Evolutionary conservation across 2,329 filamentous ascomycete genomes (phyloP), one percentile per base, ranked within the genome.

Genomic region (Fonsecaea multimorphosa): DNA sequence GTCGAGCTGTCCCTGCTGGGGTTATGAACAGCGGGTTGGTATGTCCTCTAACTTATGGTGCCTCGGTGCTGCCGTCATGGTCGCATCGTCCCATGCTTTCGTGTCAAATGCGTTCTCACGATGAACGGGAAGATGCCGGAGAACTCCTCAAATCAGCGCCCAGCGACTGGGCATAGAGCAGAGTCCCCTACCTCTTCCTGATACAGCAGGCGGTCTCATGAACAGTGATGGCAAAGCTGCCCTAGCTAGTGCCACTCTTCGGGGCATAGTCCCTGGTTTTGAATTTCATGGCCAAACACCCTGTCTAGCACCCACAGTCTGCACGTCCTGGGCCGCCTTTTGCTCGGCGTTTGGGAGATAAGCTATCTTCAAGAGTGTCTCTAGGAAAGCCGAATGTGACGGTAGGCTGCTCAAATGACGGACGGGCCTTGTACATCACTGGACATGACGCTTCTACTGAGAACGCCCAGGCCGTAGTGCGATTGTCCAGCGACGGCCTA

Each of bases 171-270:
- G 22, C 8, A 19, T n/a, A 53, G 12, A 11, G 27, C 6, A 7
- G 19, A 74, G 82, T 75, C 72, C 85, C 84, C 81, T 90, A 84
- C 90, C 89, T 92, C 75, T 91, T 82, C 73, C 90, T 92, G 1
- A 92, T 86, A 22, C 82, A 82, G 74, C 90, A 92, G 5, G 87
- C 87, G 0, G 88, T 91, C 69, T 78, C 82, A 66, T 82, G 80
- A 0, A 89, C 89, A 89, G 89, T 68, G 87, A 92, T 91, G 2
- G 89, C 89, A 71, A 92, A 88, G 38, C 86, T 88, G 1, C 90
- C 90, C 90, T 89, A 92, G 12, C 90, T 89, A 1, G 88, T 91
- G 1, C 90, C 90, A 61, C 92, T 91, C 71, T 92, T 90, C 16
- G 92, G 78, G 1, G 92, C 86, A 72, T 91, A 89, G 68, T 92